A percentile compares a stretch with the other conserved stretches of the same genome.
These are phyloP conservation scores for Aquilaria malaccensis DNA, from an alignment of 345 rosid species.

Conservation along the genomic window DNA sequence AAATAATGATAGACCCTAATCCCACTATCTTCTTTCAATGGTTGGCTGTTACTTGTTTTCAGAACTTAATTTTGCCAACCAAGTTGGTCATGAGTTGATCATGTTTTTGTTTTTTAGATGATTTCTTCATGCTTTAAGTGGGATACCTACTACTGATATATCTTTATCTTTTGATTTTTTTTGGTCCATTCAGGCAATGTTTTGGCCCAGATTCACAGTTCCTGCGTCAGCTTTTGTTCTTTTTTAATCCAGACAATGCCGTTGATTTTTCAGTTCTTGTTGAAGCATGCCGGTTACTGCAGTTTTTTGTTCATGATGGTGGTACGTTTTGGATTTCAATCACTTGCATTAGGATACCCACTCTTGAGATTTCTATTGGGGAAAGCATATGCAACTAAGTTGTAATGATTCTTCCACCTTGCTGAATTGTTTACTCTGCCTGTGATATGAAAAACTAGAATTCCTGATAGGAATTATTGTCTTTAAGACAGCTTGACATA, in stretches of 20 bases:
- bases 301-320: slow-evolving; percentile 35
- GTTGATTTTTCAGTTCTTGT: slow-evolving; percentile 55
- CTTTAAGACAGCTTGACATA: too few relatives aligned
- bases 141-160: too few relatives aligned
- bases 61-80: neutral
- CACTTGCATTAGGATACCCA: neutral
- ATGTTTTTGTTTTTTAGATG: neutral
- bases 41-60: neutral
- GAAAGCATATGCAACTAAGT: too few relatives aligned
- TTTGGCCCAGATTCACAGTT: slow-evolving; percentile 85
- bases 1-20: neutral
- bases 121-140: neutral
- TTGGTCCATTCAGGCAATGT: slow-evolving; percentile 52
- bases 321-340: slow-evolving; percentile 29
- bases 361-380: slow-evolving; percentile 4
- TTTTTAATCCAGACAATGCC: slow-evolving; percentile 50
- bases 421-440: too few relatives aligned
- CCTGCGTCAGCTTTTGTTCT: slow-evolving; percentile 68
- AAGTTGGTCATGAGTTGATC: neutral
- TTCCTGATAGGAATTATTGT: too few relatives aligned
- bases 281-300: slow-evolving; percentile 61
- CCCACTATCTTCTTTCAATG: neutral
- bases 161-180: neutral
- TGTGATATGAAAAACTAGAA: too few relatives aligned
- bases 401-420: too few relatives aligned